These are phyloP conservation scores for Curvularia eragrostidis DNA, from an alignment of 2,329 filamentous ascomycete species.

Conservation along the genomic window DNA sequence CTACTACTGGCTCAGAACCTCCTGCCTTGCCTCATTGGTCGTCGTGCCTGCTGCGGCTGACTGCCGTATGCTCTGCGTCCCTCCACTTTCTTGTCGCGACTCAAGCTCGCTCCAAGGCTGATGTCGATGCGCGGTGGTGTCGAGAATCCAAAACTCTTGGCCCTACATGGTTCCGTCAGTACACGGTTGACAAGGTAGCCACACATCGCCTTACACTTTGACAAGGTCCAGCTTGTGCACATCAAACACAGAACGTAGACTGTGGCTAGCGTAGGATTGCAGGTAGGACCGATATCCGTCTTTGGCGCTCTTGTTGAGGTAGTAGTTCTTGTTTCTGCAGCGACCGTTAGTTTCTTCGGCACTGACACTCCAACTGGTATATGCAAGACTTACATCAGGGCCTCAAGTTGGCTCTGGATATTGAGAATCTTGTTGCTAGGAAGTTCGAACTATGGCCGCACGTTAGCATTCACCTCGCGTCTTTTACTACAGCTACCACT, in stretches of 20 bases:
- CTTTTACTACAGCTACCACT: background rate
- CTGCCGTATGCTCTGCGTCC: conserved; percentile 77
- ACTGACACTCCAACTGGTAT: conserved; percentile 60
- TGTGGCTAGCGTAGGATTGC: conserved; percentile 91
- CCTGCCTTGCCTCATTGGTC: conserved; percentile 57
- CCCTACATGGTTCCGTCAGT: conserved; percentile 38
- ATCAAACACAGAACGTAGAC: conserved; percentile 81
- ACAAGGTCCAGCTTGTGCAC: conserved; percentile 81
- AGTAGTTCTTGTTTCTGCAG: conserved; percentile 93
- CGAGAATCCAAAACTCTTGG: conserved; percentile 82
- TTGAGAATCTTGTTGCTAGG: conserved; percentile 84
- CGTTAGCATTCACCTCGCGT: background rate
- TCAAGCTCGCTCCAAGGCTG: conserved; percentile 76
- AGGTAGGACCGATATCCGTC: conserved; percentile 87
- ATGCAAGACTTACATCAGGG: background rate
- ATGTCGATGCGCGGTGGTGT: conserved; percentile 82
- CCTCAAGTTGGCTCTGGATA: conserved; percentile 20
- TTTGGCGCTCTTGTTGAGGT: conserved; percentile 84
- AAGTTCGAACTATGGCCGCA: conserved; percentile 72
- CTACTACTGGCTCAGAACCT: conserved; percentile 21
- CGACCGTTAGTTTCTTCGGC: conserved; percentile 76
- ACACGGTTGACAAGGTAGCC: too few species aligned
- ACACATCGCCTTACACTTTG: conserved; percentile 62
- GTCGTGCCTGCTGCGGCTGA: conserved; percentile 69
- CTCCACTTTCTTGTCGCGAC: conserved; percentile 69